Conservation (phyloP, 768 basidiomycete species). For the Naematelia aurantialba region DNA sequence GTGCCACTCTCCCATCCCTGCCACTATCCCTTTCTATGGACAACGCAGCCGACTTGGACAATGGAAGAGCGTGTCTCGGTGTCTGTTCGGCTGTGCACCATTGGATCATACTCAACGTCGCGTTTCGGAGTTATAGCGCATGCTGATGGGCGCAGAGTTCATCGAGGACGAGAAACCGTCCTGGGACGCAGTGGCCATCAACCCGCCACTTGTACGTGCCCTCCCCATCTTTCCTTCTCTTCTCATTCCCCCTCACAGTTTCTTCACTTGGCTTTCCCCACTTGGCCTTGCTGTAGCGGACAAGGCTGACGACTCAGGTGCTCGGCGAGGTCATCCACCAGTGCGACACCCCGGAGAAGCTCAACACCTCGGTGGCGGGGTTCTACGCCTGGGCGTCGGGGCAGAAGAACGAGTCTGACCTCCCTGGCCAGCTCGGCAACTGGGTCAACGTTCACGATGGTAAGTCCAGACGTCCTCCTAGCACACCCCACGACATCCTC, state of each 20-base stretch:
- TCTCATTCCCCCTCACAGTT: background rate
- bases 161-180: slow-evolving; percentile 44
- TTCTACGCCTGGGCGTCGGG: slow-evolving; percentile 39
- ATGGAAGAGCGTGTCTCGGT: too few species aligned
- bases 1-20: too few species aligned
- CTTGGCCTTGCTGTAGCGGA: too few species aligned
- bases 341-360: slow-evolving; percentile 46
- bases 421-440: slow-evolving; percentile 30
- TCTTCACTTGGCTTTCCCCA: too few species aligned
- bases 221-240: background rate
- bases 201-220: slow-evolving; percentile 39
- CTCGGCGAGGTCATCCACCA: slow-evolving; percentile 53
- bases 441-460: slow-evolving; percentile 43
- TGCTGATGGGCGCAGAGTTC: slow-evolving; percentile 17
- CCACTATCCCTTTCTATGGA: too few species aligned
- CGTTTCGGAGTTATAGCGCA: too few species aligned
- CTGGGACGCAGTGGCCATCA: slow-evolving; percentile 44
- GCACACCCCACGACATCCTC: too few species aligned
- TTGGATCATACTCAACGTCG: too few species aligned
- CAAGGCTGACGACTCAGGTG: slow-evolving; percentile 45
- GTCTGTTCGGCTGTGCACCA: too few species aligned
- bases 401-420: slow-evolving; percentile 42
- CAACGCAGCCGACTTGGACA: too few species aligned
- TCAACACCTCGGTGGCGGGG: slow-evolving; percentile 52
- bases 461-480: slow-evolving; percentile 5